phyloP scores from a whole-genome alignment of 768 basidiomycete genomes.

The Trichaptum fuscoviolaceum region DNA sequence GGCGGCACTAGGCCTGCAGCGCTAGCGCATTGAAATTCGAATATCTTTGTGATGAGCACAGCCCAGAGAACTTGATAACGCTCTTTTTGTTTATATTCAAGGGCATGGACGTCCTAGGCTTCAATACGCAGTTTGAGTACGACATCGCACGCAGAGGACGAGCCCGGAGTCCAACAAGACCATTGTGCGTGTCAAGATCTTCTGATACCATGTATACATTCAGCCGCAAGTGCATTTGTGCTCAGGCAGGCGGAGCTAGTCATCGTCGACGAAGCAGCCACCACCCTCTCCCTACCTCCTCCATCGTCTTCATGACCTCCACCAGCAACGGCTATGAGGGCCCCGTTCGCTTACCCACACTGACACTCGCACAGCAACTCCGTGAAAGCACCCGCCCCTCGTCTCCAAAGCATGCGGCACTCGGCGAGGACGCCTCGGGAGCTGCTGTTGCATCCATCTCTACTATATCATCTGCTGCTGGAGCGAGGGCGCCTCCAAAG shows the following conservation, averaged over 20 bases:
- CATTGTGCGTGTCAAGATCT: slow-evolving; percentile 92
- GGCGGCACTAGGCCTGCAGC: slow-evolving; percentile 90
- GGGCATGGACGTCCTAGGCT: slow-evolving; percentile 89
- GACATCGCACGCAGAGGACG: slow-evolving; percentile 94
- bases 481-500: slow-evolving; percentile 52
- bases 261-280: slow-evolving; percentile 97
- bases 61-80: slow-evolving; percentile 95
- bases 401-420: slow-evolving; percentile 55
- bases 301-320: slow-evolving; percentile 98
- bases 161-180: slow-evolving; percentile 93
- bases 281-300: slow-evolving; percentile 94
- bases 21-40: slow-evolving; percentile 89
- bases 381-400: slow-evolving; percentile 86
- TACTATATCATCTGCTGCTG: slow-evolving; percentile 38
- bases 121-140: slow-evolving; percentile 97
- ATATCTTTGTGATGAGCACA: slow-evolving; percentile 98
- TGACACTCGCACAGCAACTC: slow-evolving; percentile 95
- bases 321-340: slow-evolving; percentile 99
- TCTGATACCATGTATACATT: slow-evolving; percentile 91
- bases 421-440: slow-evolving; percentile 34
- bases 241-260: slow-evolving; percentile 96
- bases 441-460: slow-evolving; percentile 36
- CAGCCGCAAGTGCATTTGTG: slow-evolving; percentile 95
- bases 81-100: slow-evolving; percentile 98
- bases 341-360: slow-evolving; percentile 92